Evolutionary conservation across 176 grass and related monocot genomes (phyloP).

Genomic region (Eleusine coracana): DNA sequence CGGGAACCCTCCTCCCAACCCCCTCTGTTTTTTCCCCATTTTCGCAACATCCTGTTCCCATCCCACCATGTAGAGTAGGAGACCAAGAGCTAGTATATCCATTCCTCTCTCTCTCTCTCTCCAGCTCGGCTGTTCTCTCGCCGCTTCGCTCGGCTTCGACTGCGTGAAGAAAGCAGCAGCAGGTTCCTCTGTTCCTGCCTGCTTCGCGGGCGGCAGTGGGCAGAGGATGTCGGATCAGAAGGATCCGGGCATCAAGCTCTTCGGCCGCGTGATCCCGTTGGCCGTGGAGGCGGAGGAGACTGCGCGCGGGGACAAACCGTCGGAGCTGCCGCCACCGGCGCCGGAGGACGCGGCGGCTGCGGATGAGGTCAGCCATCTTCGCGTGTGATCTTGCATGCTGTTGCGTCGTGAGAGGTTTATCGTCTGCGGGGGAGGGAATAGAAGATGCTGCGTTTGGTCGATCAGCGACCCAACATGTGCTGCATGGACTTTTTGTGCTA

Average conservation of each 20-base stretch:
- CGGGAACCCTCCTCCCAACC: not conserved
- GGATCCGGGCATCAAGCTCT: slow-evolving; percentile 91
- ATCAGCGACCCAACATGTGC: not conserved
- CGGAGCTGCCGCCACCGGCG: not conserved
- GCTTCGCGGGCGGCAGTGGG: not conserved
- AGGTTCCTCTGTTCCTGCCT: slow-evolving; percentile 12
- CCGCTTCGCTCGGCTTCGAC: slow-evolving; percentile 12
- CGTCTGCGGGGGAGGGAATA: not conserved
- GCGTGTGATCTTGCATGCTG: not conserved
- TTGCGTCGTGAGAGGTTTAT: not conserved
- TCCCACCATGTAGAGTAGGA: slow-evolving; percentile 34
- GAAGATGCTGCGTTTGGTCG: not conserved
- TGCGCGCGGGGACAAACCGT: not conserved
- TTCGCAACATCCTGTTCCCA: slow-evolving; percentile 31
- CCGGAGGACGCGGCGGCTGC: not conserved
- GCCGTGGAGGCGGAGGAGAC: slow-evolving; percentile 31
- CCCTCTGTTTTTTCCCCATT: slow-evolving; percentile 33
- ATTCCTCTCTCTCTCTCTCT: slow-evolving; percentile 26
- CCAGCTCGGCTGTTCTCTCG: slow-evolving; percentile 28
- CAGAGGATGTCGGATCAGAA: slow-evolving; percentile 67
- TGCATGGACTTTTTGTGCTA: not conserved
- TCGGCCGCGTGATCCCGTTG: slow-evolving; percentile 76
- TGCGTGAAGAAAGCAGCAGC: not conserved
- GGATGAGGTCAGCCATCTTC: slow-evolving; percentile 46
- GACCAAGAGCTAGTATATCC: slow-evolving; percentile 19